A percentile compares a stretch with the other conserved stretches of the same genome.
Evolutionary conservation across 768 basidiomycete species (phyloP).

Genomic region (Suillus subluteus): DNA sequence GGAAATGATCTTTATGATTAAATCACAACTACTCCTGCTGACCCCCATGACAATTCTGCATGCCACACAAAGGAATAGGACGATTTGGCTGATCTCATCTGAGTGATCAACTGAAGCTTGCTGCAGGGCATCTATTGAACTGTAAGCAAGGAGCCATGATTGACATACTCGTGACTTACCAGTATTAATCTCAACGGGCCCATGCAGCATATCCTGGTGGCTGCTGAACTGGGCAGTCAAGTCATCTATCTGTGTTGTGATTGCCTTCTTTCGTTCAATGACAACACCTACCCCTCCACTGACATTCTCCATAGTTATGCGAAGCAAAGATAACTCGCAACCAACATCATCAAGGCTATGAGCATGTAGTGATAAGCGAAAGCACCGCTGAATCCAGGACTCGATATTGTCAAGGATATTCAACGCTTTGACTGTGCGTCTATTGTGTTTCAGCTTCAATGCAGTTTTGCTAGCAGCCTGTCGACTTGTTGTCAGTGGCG

Average conservation of each 20-base stretch:
- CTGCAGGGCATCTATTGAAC: too few species aligned
- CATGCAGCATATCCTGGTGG: too few species aligned
- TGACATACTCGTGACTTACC: background rate
- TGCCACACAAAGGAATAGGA: background rate
- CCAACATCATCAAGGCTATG: background rate
- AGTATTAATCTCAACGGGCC: too few species aligned
- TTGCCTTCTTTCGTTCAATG: background rate
- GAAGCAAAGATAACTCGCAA: background rate
- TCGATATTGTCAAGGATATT: background rate
- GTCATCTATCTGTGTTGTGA: background rate
- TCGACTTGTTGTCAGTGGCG: too few species aligned
- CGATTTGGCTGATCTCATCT: background rate
- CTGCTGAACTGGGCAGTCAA: background rate
- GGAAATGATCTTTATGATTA: background rate
- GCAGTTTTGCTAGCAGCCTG: too few species aligned
- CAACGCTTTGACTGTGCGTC: too few species aligned
- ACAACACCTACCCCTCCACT: background rate
- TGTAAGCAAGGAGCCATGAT: background rate
- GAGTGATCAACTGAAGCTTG: background rate
- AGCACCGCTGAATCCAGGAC: background rate
- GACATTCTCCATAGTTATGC: background rate
- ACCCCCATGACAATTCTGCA: slow-evolving; percentile 21
- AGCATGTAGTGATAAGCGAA: background rate
- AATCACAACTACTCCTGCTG: slow-evolving; percentile 12
- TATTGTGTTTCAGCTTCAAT: too few species aligned